Evolutionary conservation across 192 early-diverging fungal genomes (phyloP), one percentile per base, ranked within the genome.

Genomic region (Phlyctochytrium arcticum): DNA sequence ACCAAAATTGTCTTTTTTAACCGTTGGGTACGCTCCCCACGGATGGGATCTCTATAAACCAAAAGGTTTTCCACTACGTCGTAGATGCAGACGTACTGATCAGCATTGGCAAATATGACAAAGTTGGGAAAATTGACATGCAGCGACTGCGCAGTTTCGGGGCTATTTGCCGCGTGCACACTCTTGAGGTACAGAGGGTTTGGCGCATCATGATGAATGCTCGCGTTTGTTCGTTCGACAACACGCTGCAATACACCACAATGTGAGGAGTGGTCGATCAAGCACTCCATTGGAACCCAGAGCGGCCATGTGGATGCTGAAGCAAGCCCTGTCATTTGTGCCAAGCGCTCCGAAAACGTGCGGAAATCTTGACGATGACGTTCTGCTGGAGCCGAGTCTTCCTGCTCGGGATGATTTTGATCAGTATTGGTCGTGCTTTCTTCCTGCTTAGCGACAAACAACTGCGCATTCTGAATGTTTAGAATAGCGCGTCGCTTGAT

Each of bases 41-140:
- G 84, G 0, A 81, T 81, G 5, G 93, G 90, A 61, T 93, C 93
- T 23, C 84, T 85, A 59, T 92, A 95, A 17, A 93, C 81, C 8
- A 95, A 73, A 23, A 95, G 77, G 48, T 92, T 89, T 0, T 77
- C 82, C 23, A 91, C 86, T 15, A 90, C 84, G 64, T 94, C 84
- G 54, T 84, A 80, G 3, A 92, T 73, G 1, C 85, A 74, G 32
- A 80, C 77, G 71, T 88, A 94, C 76, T 93, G 91, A 48, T 71
- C 71, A 6, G 93, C 87, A 30, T 87, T 90, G 21, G 85, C 88
- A 6, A 84, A 87, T 21, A 93, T 75, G 19, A 75, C 68, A 34
- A 95, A 77, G 36, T 83, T 85, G 0, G 92, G 91, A 68, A 96
- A 82, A 57, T 85, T 84, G 17, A 95, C 70, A 3, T 79, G 70